Evolutionary conservation across 148 eudicot species (phyloP), one percentile per base, ranked within the genome.

Genomic region (Vaccinium myrtillus): DNA sequence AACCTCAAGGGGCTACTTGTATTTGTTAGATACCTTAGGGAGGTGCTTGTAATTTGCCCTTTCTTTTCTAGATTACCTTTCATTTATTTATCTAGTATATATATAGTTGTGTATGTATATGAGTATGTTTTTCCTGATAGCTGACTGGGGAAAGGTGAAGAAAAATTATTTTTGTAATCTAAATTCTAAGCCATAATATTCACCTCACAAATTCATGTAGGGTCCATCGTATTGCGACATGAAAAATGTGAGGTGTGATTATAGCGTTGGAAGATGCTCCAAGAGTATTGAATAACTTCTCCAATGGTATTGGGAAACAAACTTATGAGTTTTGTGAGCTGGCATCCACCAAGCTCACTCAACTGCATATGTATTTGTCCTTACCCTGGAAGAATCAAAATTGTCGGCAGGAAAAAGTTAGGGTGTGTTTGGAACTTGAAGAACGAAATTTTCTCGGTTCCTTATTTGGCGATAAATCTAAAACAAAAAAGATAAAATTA

Each of bases 241-340:
- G 4, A 1, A 30, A 1, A 13, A 1, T 13, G 2, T 69, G 25
- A 69, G 14, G 5, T 27, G 15, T 27, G 16, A 14, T 27, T 4
- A 13, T 27, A 4, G 43, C 23, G 0, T 65, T 23, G 30, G 25
- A 23, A 25, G 8, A 69, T 30, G 43, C 74, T 69, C 8, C 19
- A 30, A 69, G 74, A 69, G 74, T 69, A 69, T 69, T 69, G 74
- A 69, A 69, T 69, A 69, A 27, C 8, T 69, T 69, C 18, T 69
- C 8, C 8, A 63, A 67, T 10, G 32, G 36, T 67, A 0, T 67
- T 67, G 16, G 55, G 14, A 12, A 11, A 67, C 73, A 25, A 9
- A 67, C 25, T 43, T 43, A 67, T 12, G 39, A 69, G 36, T 9
- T 53, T 53, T 53, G 55, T 69, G 74, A 69, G 74, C 74, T 69